Evolutionary conservation across 1,139 yeast species (phyloP), one percentile per base, ranked within the genome.

Genomic region (Blastobotrys apis): DNA sequence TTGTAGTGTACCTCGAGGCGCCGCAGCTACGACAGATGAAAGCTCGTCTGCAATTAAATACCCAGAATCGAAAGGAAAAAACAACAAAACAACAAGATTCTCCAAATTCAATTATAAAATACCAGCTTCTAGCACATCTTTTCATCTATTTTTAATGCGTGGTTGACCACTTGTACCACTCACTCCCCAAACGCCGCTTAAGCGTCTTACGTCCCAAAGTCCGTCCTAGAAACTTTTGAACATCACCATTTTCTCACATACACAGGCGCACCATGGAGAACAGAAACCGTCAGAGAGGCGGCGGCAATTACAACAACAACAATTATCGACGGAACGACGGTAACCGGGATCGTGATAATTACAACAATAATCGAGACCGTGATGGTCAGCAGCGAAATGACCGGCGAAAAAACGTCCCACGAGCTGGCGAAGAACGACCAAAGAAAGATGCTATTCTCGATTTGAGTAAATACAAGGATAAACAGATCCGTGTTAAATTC

Each of bases 391-490:
- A 26, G 8, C 26, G 31, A 3, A 33, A 37, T 17, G 33, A 42
- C 19, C 38, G 45, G 2, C 43, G 47, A 15, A 45, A 32, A 34
- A 43, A 52, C 54, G 50, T 52, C 29, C 58, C 66, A 9, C 61
- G 67, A 52, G 60, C 67, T 8, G 69, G 64, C 55, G 72, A 59
- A 51, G 88, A 81, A 57, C 80, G 90, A 10, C 95, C 95, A 27
- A 83, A 82, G 68, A 81, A 86, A 65, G 97, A 90, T 53, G 95
- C 96, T 23, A 87, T 90, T 53, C 71, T 88, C 51, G 94, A 90
- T 62, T 72, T 92, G 52, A 78, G 81, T 52, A 84, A 81, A 59
- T 86, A 85, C 62, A 78, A 80, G 58, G 94, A 86, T 62, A 74
- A 83, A 54, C 67, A 74, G 53, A 78, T 92, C 43, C 75, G 84